Conservation (phyloP, 1,139 yeast species). For the Suhomyces ambrosiae region DNA sequence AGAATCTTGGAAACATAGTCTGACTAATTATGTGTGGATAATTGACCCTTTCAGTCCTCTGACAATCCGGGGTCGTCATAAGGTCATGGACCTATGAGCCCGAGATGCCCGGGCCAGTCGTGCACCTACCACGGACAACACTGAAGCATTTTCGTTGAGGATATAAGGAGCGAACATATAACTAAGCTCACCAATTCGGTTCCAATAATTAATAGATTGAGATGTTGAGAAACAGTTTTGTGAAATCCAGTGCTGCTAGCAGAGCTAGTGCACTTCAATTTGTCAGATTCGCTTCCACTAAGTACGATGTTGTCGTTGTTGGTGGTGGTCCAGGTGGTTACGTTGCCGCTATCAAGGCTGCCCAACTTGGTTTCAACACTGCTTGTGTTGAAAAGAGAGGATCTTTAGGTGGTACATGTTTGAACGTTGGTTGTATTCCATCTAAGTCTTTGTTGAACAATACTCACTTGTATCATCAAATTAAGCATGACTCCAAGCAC, state of each 20-base stretch:
- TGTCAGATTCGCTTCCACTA: conserved; percentile 43
- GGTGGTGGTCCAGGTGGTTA: conserved; percentile 99
- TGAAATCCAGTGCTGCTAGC: conserved; percentile 13
- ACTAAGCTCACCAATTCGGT: conserved; percentile 4
- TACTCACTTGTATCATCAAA: conserved; percentile 89
- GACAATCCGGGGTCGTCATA: conserved; percentile 3
- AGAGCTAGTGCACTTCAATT: conserved; percentile 25
- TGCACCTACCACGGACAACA: conserved; percentile 13
- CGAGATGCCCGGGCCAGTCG: conserved; percentile 15
- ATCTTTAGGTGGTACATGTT: conserved; percentile 94
- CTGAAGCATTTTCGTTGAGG: conserved; percentile 15
- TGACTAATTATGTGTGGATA: too few relatives aligned
- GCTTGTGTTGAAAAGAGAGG: conserved; percentile 99
- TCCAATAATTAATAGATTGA: conserved; percentile 5
- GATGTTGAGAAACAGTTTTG: conserved; percentile 22
- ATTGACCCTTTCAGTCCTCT: too few relatives aligned
- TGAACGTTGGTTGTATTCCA: conserved; percentile 98
- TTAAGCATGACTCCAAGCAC: conserved; percentile 76
- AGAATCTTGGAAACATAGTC: too few relatives aligned
- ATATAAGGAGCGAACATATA: conserved; percentile 7
- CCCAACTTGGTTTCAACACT: conserved; percentile 90
- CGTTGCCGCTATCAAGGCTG: conserved; percentile 98
- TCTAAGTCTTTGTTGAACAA: conserved; percentile 94
- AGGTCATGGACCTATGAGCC: conserved; percentile 6
- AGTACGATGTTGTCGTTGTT: conserved; percentile 89